phyloP scores from a whole-genome alignment of 1,284 basidiomycete species.

The Irpex rosettiformis region DNA sequence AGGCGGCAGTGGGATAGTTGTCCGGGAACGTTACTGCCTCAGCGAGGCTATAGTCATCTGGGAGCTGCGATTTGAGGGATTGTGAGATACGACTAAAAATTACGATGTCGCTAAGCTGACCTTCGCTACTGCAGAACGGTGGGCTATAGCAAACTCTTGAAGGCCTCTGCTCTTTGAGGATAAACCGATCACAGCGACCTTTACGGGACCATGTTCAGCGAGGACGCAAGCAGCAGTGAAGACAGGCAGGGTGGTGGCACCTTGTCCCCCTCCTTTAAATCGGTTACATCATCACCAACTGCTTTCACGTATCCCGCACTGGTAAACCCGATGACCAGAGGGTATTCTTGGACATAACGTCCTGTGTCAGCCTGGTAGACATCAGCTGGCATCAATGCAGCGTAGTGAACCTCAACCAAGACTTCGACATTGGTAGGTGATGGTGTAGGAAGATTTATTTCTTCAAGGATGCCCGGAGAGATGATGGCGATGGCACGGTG shows the following conservation, averaged over 20 bases:
- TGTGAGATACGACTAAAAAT: neutral
- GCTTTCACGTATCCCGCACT: constrained; percentile 37
- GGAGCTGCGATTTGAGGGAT: constrained; percentile 31
- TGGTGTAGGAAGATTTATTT: constrained; percentile 31
- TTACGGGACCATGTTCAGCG: neutral
- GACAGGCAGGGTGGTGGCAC: constrained; percentile 19
- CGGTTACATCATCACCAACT: constrained; percentile 37
- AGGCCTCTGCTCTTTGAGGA: constrained; percentile 33
- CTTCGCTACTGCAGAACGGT: constrained; percentile 35
- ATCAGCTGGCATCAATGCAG: constrained; percentile 39
- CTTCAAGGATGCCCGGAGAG: neutral
- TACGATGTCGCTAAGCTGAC: constrained; percentile 24
- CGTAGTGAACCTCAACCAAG: constrained; percentile 43
- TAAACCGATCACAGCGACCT: constrained; percentile 24
- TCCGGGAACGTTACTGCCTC: constrained; percentile 48
- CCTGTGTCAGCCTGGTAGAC: constrained; percentile 38
- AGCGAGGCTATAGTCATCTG: constrained; percentile 35
- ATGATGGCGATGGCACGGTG: constrained; percentile 7
- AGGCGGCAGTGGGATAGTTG: constrained; percentile 48
- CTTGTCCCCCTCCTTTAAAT: constrained; percentile 41
- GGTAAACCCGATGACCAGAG: constrained; percentile 38
- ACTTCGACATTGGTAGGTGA: constrained; percentile 39
- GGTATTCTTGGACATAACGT: constrained; percentile 31
- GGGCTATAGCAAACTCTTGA: constrained; percentile 41
- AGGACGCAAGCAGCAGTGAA: neutral